Evolutionary conservation across 768 basidiomycete species (phyloP).

Genomic region (Pholiota microspora): DNA sequence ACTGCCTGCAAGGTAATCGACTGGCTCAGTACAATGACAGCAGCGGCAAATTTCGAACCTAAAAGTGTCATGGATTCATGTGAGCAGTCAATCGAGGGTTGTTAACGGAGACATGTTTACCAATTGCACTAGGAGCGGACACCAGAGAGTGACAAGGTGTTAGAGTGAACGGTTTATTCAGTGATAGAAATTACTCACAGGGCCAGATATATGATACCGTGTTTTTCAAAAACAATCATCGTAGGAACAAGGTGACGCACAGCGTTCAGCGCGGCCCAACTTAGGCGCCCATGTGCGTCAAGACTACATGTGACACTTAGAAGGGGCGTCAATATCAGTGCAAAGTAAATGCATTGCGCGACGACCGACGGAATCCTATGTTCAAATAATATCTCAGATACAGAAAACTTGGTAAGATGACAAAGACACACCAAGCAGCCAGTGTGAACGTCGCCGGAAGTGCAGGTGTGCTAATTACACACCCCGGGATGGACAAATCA

Average conservation of each 20-base stretch:
- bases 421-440: slow-evolving; percentile 14
- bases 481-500: slow-evolving; percentile 11
- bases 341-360: slow-evolving; percentile 14
- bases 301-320: slow-evolving; percentile 15
- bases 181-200: slow-evolving; percentile 11
- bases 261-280: slow-evolving; percentile 10
- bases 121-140: background rate
- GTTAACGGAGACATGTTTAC: background rate
- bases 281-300: slow-evolving; percentile 1
- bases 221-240: slow-evolving; percentile 18
- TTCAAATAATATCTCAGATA: background rate
- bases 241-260: slow-evolving; percentile 20
- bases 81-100: background rate
- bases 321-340: slow-evolving; percentile 18
- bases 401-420: background rate
- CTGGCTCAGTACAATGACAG: slow-evolving; percentile 11
- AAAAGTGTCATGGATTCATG: too few species aligned
- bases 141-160: background rate
- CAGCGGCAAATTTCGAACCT: slow-evolving; percentile 17
- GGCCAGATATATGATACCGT: slow-evolving; percentile 20
- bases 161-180: background rate
- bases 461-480: slow-evolving; percentile 7
- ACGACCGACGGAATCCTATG: slow-evolving; percentile 19
- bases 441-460: slow-evolving; percentile 15
- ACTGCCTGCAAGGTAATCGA: slow-evolving; percentile 15